A percentile compares a stretch with the other conserved stretches of the same genome.
Evolutionary conservation across 2,329 filamentous ascomycete genomes (phyloP).

Genomic region (Colletotrichum sp.): DNA sequence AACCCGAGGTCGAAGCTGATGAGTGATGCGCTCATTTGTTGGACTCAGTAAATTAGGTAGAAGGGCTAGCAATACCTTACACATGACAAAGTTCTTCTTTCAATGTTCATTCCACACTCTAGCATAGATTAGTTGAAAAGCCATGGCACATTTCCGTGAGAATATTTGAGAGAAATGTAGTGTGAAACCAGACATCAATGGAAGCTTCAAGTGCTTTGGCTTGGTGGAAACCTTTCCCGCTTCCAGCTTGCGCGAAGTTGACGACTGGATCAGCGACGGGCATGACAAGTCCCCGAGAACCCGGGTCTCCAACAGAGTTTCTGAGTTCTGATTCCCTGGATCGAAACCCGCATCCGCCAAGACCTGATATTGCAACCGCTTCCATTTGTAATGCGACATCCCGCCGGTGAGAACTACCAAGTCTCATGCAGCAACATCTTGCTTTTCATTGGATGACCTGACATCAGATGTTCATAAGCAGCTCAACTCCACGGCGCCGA

Average conservation of each 20-base stretch:
- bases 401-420: background rate
- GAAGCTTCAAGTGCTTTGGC: background rate
- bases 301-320: background rate
- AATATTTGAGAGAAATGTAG: background rate
- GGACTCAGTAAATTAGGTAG: background rate
- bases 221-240: background rate
- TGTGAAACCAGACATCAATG: background rate
- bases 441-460: background rate
- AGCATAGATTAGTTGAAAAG: background rate
- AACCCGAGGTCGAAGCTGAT: background rate
- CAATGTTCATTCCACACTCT: rapidly evolving
- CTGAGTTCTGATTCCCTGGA: background rate
- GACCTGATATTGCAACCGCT: background rate
- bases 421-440: background rate
- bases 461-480: background rate
- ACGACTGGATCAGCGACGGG: background rate
- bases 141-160: background rate
- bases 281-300: background rate
- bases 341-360: background rate
- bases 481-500: background rate
- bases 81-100: background rate
- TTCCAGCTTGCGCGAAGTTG: background rate
- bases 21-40: background rate
- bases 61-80: too few relatives aligned
- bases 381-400: background rate